Evolutionary conservation across 257 asterid species (phyloP).

Genomic region (Gentiana macrophylla): DNA sequence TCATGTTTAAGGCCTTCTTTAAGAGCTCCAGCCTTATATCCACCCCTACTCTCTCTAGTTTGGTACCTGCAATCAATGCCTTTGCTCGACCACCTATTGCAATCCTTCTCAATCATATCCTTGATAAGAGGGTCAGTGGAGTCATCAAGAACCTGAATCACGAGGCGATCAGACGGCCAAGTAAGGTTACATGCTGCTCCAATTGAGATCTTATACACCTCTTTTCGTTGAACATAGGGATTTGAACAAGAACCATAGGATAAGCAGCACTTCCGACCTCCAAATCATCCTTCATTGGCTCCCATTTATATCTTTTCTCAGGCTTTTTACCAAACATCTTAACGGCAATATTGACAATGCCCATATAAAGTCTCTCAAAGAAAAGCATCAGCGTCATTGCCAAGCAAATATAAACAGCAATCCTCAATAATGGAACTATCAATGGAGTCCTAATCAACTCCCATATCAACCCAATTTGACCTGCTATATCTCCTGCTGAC

Average conservation of each 20-base stretch:
- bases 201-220: conserved; percentile 93
- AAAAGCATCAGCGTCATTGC: conserved; percentile 88
- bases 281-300: conserved; percentile 61
- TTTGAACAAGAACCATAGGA: conserved; percentile 79
- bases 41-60: conserved; percentile 70
- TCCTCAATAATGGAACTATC: conserved; percentile 55
- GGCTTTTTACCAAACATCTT: conserved; percentile 85
- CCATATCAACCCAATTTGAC: conserved; percentile 70
- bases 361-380: conserved; percentile 89
- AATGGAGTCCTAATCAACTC: conserved; percentile 73
- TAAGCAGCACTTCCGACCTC: conserved; percentile 47
- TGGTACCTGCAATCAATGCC: conserved; percentile 72
- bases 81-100: conserved; percentile 84
- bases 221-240: conserved; percentile 91
- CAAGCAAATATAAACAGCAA: conserved; percentile 57
- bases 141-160: conserved; percentile 88
- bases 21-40: conserved; percentile 97
- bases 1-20: conserved; percentile 79
- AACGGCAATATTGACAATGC: conserved; percentile 66
- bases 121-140: conserved; percentile 62
- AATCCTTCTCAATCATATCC: conserved; percentile 94
- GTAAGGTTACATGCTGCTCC: conserved; percentile 95
- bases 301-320: conserved; percentile 68
- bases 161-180: conserved; percentile 88
- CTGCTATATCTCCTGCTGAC: conserved; percentile 37